Conservation (phyloP, 2,329 filamentous ascomycete genomes). For the Cercospora janseana region DNA sequence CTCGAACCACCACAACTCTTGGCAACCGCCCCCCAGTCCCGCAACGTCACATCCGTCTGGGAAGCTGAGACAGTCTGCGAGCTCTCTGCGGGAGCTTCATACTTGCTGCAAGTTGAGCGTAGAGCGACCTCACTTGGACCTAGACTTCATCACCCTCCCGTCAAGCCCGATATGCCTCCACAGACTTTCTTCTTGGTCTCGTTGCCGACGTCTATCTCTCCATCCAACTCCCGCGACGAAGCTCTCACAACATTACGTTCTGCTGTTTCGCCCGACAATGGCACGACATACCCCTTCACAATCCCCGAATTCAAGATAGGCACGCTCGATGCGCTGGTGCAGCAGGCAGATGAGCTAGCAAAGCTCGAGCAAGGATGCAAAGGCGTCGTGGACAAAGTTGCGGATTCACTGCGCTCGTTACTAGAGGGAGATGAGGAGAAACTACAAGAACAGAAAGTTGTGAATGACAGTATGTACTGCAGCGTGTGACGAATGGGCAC, state of each 20-base stretch:
- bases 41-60: constrained; percentile 1
- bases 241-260: constrained; percentile 73
- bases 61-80: not conserved
- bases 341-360: constrained; percentile 90
- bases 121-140: constrained; percentile 3
- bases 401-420: constrained; percentile 77
- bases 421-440: constrained; percentile 82
- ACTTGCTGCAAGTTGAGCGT: constrained; percentile 1
- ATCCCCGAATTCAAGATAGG: constrained; percentile 98
- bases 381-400: constrained; percentile 81
- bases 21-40: not conserved
- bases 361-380: constrained; percentile 82
- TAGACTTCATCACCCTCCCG: constrained; percentile 1
- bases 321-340: constrained; percentile 88
- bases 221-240: constrained; percentile 75
- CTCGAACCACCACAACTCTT: not conserved
- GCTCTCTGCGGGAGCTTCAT: constrained; percentile 4
- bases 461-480: constrained; percentile 78
- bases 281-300: constrained; percentile 70
- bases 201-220: constrained; percentile 81
- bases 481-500: not conserved
- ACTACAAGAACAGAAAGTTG: constrained; percentile 81
- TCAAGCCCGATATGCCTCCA: constrained; percentile 30
- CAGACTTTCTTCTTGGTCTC: constrained; percentile 83
- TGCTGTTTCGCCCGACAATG: constrained; percentile 71